Base-by-base conservation (phyloP, 176 grass and related monocot species). In the Eleusine coracana region DNA sequence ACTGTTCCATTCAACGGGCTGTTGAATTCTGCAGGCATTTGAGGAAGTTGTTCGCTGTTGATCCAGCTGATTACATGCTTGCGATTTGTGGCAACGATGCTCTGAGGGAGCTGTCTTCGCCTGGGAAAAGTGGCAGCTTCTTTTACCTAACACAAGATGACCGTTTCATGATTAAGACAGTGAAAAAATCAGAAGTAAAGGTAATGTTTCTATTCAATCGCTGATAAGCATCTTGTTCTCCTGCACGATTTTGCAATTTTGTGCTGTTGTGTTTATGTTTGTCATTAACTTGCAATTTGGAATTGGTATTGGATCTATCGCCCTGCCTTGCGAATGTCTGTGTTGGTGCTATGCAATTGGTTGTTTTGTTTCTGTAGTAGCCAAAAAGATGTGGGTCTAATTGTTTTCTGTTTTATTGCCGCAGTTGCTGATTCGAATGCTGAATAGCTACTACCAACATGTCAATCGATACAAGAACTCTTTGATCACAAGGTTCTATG, bases 111-210 rank as follows among this genome's bases (percentile, higher is more conserved):
- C 75, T 96, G 25, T 96, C 93, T 60, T 96, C 93, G 11, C 93
- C 93, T 66, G 93, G 93, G 17, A 96, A 96, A 62, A 96, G 93
- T 18, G 93, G 93, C 31, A 96, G 93, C 55, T 96, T 96, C 87
- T 96, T 96, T 72, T 96, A 96, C 80, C 88, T 93, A 14, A 96
- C 93, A 23, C 86, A 96, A 74, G 93, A 93, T 42, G 93, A 96
- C 21, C 70, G 88, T 7, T 96, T 92, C 90, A 96, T 96, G 86
- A 93, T 96, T 80, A 96, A 96, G 67, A 96, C 93, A 0, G 93
- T 96, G 86, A 96, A 80, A 48, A 96, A 93, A 82, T 96, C 93
- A 16, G 93, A 96, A 93, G 93, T 96, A 31, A 96, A 96, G 87
- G 93, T 96, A 80, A 56, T 74, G 21, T 65, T 48, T 25, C 67